Evolutionary conservation across 2,329 filamentous ascomycete genomes (phyloP).

Genomic region (Beauveria scarabaeidicola): DNA sequence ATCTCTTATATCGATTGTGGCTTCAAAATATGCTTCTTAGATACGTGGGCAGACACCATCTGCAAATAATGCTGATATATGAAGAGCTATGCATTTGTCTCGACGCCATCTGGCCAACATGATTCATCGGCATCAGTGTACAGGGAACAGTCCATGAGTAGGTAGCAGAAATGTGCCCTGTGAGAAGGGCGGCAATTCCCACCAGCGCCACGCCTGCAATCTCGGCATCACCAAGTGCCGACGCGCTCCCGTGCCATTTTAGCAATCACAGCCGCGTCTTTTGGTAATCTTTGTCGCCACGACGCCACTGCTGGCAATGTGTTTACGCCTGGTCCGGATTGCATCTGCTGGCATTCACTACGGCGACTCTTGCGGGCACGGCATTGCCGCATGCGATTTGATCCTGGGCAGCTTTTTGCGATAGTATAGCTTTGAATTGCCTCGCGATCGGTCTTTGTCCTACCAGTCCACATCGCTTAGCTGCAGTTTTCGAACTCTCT

Average conservation of each 20-base stretch:
- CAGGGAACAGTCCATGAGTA: background rate
- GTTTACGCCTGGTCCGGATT: background rate
- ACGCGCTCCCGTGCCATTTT: background rate
- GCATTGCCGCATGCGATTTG: background rate
- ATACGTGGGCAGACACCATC: background rate
- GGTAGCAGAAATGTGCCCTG: background rate
- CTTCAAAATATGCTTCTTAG: background rate
- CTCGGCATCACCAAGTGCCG: background rate
- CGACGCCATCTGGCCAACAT: background rate
- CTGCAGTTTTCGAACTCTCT: conserved; percentile 83
- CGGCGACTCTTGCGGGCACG: background rate
- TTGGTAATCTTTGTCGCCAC: background rate
- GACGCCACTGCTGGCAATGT: background rate
- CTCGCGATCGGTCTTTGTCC: conserved; percentile 19
- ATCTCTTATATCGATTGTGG: background rate
- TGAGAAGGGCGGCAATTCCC: background rate
- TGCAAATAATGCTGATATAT: background rate
- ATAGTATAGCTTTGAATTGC: conserved; percentile 12
- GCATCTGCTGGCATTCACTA: background rate
- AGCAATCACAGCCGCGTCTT: background rate
- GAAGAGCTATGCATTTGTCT: background rate
- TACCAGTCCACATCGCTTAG: conserved; percentile 98
- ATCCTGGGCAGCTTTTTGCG: background rate
- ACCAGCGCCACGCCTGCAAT: background rate
- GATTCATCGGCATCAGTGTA: background rate